Evolutionary conservation across 1,284 basidiomycete species (phyloP), one percentile per base, ranked within the genome.

Genomic region (Ganoderma boninense): DNA sequence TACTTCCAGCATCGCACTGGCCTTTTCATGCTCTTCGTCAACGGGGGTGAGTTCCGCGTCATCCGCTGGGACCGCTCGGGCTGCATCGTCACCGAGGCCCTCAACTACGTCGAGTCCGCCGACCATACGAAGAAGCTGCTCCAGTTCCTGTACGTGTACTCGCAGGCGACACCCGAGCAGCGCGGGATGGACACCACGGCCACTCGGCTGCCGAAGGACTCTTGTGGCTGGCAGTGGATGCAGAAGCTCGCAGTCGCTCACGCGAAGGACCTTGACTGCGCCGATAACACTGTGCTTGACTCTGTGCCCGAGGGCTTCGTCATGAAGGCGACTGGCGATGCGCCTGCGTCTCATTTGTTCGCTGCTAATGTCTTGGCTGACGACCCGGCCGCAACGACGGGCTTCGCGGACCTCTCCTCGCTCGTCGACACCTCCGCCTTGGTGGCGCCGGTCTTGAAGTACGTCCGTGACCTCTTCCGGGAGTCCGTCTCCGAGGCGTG

Each of bases 51-150:
- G 23, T 44, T 66, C 43, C 72, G 72, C 6, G 32, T 69, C 35
- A 32, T 68, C 26, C 72, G 69, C 23, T 73, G 72, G 72, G 72
- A 73, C 52, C 23, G 69, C 2, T 64, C 72, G 13, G 71, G 67
- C 38, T 43, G 56, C 5, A 56, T 72, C 23, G 65, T 64, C 54
- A 68, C 57, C 20, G 60, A 66, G 4, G 49, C 61, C 1, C 8
- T 66, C 29, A 57, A 70, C 54, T 73, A 70, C 29, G 52, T 65
- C 11, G 35, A 64, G 49, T 20, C 26, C 1, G 42, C 64, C 5
- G 29, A 49, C 2, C 26, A 54, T 23, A 66, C 65, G 5, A 66
- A 60, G 57, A 20, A 14, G 26, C 65, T 66, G 13, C 60, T 67
- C 60, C 35, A 52, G 35, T 42, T 67, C 18, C 38, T 69, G 3